Percentiles rank a stretch among this genome's conserved stretches.
These are phyloP conservation scores for Ilyonectria mors-panacis DNA, from an alignment of 2,329 filamentous ascomycete species.

Conservation along the genomic window DNA sequence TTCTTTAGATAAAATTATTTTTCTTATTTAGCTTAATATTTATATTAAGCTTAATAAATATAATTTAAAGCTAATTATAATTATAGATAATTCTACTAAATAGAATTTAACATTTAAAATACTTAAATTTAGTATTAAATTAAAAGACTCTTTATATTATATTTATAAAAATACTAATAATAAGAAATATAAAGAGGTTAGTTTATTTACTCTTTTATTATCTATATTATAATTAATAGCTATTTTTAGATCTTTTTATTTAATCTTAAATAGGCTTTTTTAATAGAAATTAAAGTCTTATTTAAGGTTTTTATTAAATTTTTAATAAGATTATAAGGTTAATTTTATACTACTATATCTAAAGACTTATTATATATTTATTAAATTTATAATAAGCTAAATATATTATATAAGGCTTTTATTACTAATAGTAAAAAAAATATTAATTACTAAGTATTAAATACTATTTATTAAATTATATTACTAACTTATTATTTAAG, in stretches of 20 bases:
- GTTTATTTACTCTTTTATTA: background rate
- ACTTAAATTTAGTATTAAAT: background rate
- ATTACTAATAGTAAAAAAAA: conserved; percentile 5
- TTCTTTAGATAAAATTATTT: no score
- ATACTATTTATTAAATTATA: background rate
- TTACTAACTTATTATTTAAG: conserved; percentile 1
- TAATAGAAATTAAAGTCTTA: background rate
- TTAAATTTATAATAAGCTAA: no score
- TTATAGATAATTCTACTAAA: conserved; percentile 1
- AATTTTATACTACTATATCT: background rate
- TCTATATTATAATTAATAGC: background rate
- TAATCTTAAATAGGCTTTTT: background rate
- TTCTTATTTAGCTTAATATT: background rate
- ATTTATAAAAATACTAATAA: conserved; percentile 13
- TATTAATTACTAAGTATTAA: background rate
- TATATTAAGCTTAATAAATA: no score
- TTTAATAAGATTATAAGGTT: background rate
- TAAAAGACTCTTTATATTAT: background rate
- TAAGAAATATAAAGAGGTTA: background rate
- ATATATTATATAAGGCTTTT: background rate
- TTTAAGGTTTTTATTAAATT: background rate
- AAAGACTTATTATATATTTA: background rate
- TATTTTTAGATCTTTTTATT: conserved; percentile 2
- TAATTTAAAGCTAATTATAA: background rate
- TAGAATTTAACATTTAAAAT: background rate